Evolutionary conservation across 225 moss, liverwort and hornwort genomes (phyloP).

Genomic region (Pseudoscleropodium purum): DNA sequence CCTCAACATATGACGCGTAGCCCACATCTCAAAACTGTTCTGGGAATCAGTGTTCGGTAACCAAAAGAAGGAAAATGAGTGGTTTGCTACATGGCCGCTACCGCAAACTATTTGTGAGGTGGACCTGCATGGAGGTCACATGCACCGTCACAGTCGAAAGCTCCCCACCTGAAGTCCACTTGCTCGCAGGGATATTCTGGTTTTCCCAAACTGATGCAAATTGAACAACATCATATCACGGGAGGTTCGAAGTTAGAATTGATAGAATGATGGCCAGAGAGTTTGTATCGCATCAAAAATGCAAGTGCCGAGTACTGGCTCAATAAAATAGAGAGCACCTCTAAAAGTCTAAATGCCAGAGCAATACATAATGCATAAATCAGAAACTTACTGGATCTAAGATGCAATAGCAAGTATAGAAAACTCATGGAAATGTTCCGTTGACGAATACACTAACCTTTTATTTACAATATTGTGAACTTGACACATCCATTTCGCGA

Average conservation of each 20-base stretch:
- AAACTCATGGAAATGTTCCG: not conserved
- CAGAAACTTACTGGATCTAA: not conserved
- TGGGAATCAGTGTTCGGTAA: not conserved
- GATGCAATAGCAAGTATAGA: not conserved
- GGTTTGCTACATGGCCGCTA: not conserved
- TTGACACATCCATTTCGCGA: conserved; percentile 83
- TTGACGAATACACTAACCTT: conserved; percentile 34
- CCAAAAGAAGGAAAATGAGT: not conserved
- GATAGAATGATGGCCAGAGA: not conserved
- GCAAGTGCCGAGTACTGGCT: not conserved
- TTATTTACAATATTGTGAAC: conserved; percentile 94
- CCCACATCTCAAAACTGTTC: not conserved
- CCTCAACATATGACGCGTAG: not conserved
- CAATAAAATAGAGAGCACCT: not conserved
- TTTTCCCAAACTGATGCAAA: conserved; percentile 25
- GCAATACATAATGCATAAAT: not conserved
- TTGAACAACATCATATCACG: not conserved
- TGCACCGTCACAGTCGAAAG: conserved; percentile 26
- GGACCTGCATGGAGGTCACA: conserved; percentile 1
- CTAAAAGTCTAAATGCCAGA: not conserved
- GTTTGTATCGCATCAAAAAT: not conserved
- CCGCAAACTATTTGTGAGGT: not conserved
- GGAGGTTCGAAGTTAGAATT: not conserved
- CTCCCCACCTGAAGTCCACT: conserved; percentile 17
- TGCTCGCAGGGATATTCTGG: conserved; percentile 18